Base-by-base conservation (phyloP, 2,329 filamentous ascomycete genomes). In the Ophiostoma montium region DNA sequence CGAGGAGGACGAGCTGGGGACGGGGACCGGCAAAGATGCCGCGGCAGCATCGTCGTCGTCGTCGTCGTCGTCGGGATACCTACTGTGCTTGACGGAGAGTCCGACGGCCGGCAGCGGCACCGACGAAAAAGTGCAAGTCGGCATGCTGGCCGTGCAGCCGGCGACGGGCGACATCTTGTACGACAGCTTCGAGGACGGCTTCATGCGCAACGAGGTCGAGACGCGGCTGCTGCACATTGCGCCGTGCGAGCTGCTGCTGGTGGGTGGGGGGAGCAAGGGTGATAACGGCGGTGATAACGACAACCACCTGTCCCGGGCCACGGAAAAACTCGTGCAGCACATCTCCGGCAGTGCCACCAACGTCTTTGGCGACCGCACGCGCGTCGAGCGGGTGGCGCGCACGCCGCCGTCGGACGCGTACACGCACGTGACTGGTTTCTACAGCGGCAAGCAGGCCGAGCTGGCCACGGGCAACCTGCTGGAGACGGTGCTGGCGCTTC, bases 131-230 rank as follows among this genome's bases (percentile, higher is more conserved):
- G 90, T 96, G 1, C 79, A 92, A 50, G 82, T 96, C 21, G 92
- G 92, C 1, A 78, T 98, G 51, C 73, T 98, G 19, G 92, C 92
- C 23, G 92, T 98, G 5, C 92, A 98, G 59, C 92, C 92, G 9
- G 85, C 87, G 1, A 98, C 92, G 0, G 92, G 92, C 50, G 90
- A 96, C 62, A 87, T 98, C 57, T 84, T 96, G 50, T 94, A 95
- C 59, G 92, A 98, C 60, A 81, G 83, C 52, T 98, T 98, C 58
- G 87, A 96, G 57, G 92, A 98, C 60, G 88, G 90, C 2, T 96
- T 96, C 66, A 95, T 98, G 90, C 76, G 92, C 45, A 88, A 83
- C 58, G 92, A 98, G 62, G 84, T 98, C 32, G 92, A 98, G 67
- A 98, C 92, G 0, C 73, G 92, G n/a, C 69, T 98, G 23, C 70